Conservation (phyloP, 108 stramenopile species). For the Skeletonema marinoi region DNA sequence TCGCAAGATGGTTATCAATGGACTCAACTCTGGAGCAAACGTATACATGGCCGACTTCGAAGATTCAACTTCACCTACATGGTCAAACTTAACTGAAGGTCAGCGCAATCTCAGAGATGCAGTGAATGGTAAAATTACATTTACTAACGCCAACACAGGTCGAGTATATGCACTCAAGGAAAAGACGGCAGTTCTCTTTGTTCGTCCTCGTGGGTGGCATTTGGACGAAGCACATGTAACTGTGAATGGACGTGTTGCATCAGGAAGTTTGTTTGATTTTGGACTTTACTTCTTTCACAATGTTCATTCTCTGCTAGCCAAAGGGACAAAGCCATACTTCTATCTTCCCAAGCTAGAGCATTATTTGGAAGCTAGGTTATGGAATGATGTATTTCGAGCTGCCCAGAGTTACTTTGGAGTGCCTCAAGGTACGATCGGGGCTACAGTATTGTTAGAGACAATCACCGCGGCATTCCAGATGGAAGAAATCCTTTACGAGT, state of each 20-base stretch:
- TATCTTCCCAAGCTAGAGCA: slow-evolving; percentile 92
- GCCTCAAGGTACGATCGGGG: slow-evolving; percentile 82
- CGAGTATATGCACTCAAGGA: slow-evolving; percentile 84
- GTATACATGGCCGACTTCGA: slow-evolving; percentile 96
- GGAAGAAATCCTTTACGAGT: slow-evolving; percentile 95
- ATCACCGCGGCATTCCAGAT: slow-evolving; percentile 96
- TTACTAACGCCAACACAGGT: slow-evolving; percentile 78
- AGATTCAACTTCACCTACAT: slow-evolving; percentile 88
- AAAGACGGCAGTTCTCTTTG: slow-evolving; percentile 79
- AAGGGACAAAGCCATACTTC: slow-evolving; percentile 87
- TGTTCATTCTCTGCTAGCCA: slow-evolving; percentile 62
- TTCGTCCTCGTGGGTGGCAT: slow-evolving; percentile 94
- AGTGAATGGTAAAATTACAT: slow-evolving; percentile 83
- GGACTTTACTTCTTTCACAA: slow-evolving; percentile 94
- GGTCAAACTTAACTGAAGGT: slow-evolving; percentile 86
- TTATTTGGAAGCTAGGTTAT: slow-evolving; percentile 89
- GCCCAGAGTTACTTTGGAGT: slow-evolving; percentile 85
- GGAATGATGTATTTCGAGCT: slow-evolving; percentile 91
- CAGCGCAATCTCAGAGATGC: slow-evolving; percentile 93
- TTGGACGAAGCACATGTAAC: slow-evolving; percentile 91
- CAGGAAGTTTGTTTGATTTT: slow-evolving; percentile 90
- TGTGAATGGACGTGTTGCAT: slow-evolving; percentile 82
- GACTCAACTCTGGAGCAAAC: slow-evolving; percentile 89
- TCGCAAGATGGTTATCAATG: slow-evolving; percentile 96
- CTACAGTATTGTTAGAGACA: slow-evolving; percentile 92